phyloP scores from a whole-genome alignment of 768 basidiomycete species.

The Pluteus cervinus region DNA sequence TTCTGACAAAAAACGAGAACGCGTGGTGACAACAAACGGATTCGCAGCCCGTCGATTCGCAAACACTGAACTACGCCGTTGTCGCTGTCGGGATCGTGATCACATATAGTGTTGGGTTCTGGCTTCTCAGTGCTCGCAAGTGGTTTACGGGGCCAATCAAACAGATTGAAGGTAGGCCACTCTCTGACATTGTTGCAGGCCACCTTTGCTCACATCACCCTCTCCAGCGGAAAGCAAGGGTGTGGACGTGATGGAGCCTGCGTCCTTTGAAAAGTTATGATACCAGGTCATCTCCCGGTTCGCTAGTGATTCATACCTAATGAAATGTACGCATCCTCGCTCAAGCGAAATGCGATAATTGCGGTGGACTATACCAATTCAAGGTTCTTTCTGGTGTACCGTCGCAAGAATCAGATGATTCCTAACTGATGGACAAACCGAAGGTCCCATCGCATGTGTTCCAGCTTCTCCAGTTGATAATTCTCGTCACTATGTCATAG shows the following conservation, averaged over 20 bases:
- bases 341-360: too few species aligned
- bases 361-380: too few species aligned
- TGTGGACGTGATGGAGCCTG: constrained; percentile 39
- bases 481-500: too few species aligned
- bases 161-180: constrained; percentile 49
- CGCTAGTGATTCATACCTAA: too few species aligned
- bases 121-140: constrained; percentile 63
- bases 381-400: too few species aligned
- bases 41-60: constrained; percentile 55
- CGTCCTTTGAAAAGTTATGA: constrained; percentile 14
- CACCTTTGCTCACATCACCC: neutral
- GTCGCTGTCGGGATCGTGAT: constrained; percentile 75
- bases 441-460: too few species aligned
- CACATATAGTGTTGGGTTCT: constrained; percentile 58
- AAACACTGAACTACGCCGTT: constrained; percentile 71
- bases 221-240: constrained; percentile 41
- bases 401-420: too few species aligned
- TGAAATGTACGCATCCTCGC: too few species aligned
- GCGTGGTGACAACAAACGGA: constrained; percentile 2
- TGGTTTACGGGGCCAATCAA: constrained; percentile 70
- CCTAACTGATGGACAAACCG: too few species aligned
- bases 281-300: too few species aligned
- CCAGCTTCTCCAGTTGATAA: too few species aligned
- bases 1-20: neutral
- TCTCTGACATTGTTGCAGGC: neutral